Conservation (phyloP, 2,329 filamentous ascomycete genomes). For the Colletotrichum nymphaeae region DNA sequence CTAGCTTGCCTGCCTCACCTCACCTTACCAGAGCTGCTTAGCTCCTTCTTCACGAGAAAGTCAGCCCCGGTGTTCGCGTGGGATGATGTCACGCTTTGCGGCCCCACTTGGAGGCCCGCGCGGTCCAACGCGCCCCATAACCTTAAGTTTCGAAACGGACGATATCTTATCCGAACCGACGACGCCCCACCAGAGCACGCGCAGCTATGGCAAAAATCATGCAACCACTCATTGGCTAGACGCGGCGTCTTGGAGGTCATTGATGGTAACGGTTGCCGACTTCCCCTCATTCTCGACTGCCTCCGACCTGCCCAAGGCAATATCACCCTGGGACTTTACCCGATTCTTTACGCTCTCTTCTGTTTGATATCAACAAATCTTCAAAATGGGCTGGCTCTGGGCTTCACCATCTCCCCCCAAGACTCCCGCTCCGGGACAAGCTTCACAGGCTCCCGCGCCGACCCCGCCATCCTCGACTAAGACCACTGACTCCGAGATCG, state of each 20-base stretch:
- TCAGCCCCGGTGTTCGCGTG: neutral
- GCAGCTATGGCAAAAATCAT: conserved; percentile 27
- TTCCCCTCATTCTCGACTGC: conserved; percentile 28
- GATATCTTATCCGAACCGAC: conserved; percentile 26
- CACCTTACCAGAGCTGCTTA: conserved; percentile 7
- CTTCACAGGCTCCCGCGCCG: conserved; percentile 38
- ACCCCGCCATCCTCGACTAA: conserved; percentile 36
- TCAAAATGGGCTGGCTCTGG: conserved; percentile 73
- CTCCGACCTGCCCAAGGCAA: neutral
- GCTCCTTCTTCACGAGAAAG: conserved; percentile 1
- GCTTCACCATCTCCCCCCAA: conserved; percentile 52
- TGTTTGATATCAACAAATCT: neutral
- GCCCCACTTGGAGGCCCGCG: conserved; percentile 17
- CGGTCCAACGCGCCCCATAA: neutral
- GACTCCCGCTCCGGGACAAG: conserved; percentile 40
- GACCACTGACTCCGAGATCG: conserved; percentile 41
- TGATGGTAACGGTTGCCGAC: conserved; percentile 25
- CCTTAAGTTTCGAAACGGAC: conserved; percentile 12
- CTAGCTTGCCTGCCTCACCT: neutral
- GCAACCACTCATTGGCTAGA: conserved; percentile 33
- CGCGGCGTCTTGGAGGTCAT: conserved; percentile 29
- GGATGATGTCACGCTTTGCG: conserved; percentile 27
- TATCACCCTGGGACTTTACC: too few species aligned
- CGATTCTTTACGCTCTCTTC: neutral
- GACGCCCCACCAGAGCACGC: conserved; percentile 9